Percentiles rank a stretch among this genome's conserved stretches.
phyloP scores from a whole-genome alignment of 2,329 filamentous ascomycete genomes.

The Penicillium sp. region DNA sequence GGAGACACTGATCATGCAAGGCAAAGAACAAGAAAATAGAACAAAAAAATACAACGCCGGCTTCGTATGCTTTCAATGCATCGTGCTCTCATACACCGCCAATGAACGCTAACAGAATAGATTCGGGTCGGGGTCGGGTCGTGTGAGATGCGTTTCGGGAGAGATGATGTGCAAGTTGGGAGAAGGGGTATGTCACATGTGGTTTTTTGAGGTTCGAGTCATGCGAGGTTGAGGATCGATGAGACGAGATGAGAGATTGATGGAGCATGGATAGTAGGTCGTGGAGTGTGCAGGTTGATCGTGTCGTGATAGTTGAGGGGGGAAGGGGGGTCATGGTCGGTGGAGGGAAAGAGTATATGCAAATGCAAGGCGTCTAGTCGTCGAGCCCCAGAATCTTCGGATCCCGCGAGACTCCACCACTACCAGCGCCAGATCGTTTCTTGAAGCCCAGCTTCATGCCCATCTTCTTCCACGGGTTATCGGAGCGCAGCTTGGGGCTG shows the following conservation, averaged over 20 bases:
- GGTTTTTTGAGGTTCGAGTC: conserved; percentile 11
- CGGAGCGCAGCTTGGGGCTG: conserved; percentile 48
- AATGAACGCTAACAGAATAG: conserved; percentile 30
- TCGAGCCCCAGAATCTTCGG: conserved; percentile 29
- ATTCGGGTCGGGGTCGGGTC: conserved; percentile 21
- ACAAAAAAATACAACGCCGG: conserved; percentile 25
- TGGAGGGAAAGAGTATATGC: no score
- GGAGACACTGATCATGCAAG: conserved; percentile 12
- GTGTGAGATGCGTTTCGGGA: conserved; percentile 19
- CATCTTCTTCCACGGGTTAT: conserved; percentile 59
- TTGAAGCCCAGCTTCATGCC: conserved; percentile 54
- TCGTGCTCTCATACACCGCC: conserved; percentile 35
- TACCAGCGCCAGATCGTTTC: conserved; percentile 38
- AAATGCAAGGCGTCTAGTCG: conserved; percentile 18
- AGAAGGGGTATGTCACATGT: neutral
- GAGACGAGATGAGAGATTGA: conserved; percentile 21
- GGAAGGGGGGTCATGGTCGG: neutral
- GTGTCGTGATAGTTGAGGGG: neutral
- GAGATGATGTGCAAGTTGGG: neutral
- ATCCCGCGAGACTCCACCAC: conserved; percentile 22
- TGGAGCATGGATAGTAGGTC: conserved; percentile 1
- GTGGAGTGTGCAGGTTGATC: conserved; percentile 1
- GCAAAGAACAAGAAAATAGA: conserved; percentile 10
- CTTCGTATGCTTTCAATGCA: conserved; percentile 31
- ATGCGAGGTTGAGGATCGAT: conserved; percentile 17